A percentile compares a stretch with the other conserved stretches of the same genome.
Conservation (phyloP, 805 yeast genomes). For the Myxozyma vanderwaltii region DNA sequence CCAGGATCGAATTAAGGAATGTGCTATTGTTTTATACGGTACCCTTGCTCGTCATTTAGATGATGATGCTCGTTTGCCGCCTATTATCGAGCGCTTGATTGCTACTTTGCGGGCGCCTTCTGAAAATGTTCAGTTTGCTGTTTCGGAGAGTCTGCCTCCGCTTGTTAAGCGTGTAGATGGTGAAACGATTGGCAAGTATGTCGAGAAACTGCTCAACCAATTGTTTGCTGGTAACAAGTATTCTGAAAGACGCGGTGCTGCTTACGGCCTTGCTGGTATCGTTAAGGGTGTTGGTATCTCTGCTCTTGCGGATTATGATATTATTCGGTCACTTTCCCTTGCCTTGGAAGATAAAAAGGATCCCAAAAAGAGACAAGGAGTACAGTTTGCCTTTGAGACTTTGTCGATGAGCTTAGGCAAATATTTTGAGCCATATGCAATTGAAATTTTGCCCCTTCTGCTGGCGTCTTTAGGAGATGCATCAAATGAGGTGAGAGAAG, state of each 20-base stretch:
- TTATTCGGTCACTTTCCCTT: conserved; percentile 70
- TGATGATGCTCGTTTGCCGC: conserved; percentile 62
- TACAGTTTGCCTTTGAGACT: conserved; percentile 81
- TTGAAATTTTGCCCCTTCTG: conserved; percentile 81
- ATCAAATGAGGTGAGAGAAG: conserved; percentile 80
- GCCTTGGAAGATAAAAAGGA: conserved; percentile 88
- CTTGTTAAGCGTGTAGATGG: conserved; percentile 58
- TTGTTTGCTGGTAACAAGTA: conserved; percentile 56
- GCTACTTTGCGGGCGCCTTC: conserved; percentile 82
- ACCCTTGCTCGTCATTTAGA: conserved; percentile 83
- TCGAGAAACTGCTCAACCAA: conserved; percentile 61
- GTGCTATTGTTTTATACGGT: conserved; percentile 85
- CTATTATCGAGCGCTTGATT: conserved; percentile 69
- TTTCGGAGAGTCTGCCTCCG: conserved; percentile 83
- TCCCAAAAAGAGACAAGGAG: conserved; percentile 77
- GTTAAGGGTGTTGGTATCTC: conserved; percentile 87
- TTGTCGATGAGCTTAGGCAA: conserved; percentile 74
- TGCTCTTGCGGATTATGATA: conserved; percentile 71
- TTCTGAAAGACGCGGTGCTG: conserved; percentile 82
- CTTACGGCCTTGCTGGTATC: conserved; percentile 93
- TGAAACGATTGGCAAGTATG: conserved; percentile 50
- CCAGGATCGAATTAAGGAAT: conserved; percentile 70
- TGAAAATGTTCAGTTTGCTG: conserved; percentile 85
- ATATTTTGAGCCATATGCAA: conserved; percentile 89
- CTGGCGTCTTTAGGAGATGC: conserved; percentile 83